Evolutionary conservation across 2,329 filamentous ascomycete species (phyloP).

Genomic region (Phyllosticta citriasiana): DNA sequence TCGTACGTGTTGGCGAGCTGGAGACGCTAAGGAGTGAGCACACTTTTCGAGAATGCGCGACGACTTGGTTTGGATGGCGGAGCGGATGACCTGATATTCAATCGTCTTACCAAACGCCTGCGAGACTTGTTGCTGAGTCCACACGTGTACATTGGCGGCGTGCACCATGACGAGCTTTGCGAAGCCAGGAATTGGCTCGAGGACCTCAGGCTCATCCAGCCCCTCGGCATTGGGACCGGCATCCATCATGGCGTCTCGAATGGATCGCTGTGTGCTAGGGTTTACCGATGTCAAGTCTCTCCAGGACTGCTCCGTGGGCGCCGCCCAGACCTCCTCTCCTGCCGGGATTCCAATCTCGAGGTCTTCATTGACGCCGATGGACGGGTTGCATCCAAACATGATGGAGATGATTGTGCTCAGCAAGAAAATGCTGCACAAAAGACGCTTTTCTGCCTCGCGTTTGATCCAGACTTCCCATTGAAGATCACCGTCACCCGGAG

Average conservation of each 20-base stretch:
- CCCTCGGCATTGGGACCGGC: conserved; percentile 19
- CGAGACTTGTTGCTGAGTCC: conserved; percentile 23
- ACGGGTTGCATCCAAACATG: conserved; percentile 23
- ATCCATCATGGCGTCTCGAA: conserved; percentile 14
- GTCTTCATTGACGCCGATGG: conserved; percentile 24
- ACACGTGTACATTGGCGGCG: conserved; percentile 27
- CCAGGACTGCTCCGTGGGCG: conserved; percentile 20
- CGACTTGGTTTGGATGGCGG: conserved; percentile 10
- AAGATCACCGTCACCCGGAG: conserved; percentile 1
- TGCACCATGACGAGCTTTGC: conserved; percentile 25
- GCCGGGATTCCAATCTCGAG: conserved; percentile 25
- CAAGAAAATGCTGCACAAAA: conserved; percentile 24
- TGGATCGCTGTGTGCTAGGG: not conserved
- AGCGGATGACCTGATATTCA: not conserved
- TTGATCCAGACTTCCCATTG: conserved; percentile 22
- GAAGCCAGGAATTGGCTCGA: conserved; percentile 17
- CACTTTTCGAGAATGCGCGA: conserved; percentile 21
- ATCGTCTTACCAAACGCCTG: conserved; percentile 16
- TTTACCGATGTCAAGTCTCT: conserved; percentile 4
- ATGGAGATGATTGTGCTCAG: conserved; percentile 24
- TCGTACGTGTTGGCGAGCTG: not conserved
- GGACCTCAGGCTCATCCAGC: conserved; percentile 11
- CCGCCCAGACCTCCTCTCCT: conserved; percentile 24
- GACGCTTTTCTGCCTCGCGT: conserved; percentile 22
- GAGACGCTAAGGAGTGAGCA: conserved; percentile 12